phyloP scores from a whole-genome alignment of 805 yeast genomes.

The Wickerhamiella spandovensis region DNA sequence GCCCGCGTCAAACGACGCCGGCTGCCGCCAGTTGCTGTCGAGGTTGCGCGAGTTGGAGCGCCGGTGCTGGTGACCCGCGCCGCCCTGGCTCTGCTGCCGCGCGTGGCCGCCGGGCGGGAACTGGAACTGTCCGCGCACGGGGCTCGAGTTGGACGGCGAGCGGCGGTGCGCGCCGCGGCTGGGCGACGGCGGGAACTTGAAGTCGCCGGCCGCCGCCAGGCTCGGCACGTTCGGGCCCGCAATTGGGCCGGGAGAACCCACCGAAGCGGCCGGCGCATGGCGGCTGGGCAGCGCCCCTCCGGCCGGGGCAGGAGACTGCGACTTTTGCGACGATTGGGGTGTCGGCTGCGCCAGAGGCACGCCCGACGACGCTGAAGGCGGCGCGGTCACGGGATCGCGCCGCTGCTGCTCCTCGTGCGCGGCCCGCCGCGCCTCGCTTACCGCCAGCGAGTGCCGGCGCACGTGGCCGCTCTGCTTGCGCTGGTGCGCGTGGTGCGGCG shows the following conservation, averaged over 20 bases:
- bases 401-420: slow-evolving; percentile 50
- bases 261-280: not conserved
- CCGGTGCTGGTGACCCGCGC: slow-evolving; percentile 36
- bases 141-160: not conserved
- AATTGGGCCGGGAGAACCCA: not conserved
- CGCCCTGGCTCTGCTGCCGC: not conserved
- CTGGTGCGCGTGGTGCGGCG: slow-evolving; percentile 4
- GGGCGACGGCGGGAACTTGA: slow-evolving; percentile 19
- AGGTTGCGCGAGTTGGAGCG: slow-evolving; percentile 23
- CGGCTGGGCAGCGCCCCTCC: not conserved
- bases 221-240: not conserved
- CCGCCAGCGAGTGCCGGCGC: slow-evolving; percentile 84
- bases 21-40: slow-evolving; percentile 19
- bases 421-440: slow-evolving; percentile 86
- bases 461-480: slow-evolving; percentile 47
- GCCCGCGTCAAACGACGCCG: slow-evolving; percentile 5
- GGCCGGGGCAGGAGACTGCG: not conserved
- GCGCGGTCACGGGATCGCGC: not conserved
- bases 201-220: slow-evolving; percentile 5
- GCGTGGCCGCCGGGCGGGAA: slow-evolving; percentile 23
- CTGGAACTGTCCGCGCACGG: slow-evolving; percentile 8
- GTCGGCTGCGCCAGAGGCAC: not conserved
- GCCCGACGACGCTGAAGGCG: not conserved
- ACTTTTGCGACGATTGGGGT: not conserved
- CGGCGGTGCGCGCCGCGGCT: slow-evolving; percentile 1